Base-by-base conservation (phyloP, 768 basidiomycete genomes). In the Calocybe gangraenosa region DNA sequence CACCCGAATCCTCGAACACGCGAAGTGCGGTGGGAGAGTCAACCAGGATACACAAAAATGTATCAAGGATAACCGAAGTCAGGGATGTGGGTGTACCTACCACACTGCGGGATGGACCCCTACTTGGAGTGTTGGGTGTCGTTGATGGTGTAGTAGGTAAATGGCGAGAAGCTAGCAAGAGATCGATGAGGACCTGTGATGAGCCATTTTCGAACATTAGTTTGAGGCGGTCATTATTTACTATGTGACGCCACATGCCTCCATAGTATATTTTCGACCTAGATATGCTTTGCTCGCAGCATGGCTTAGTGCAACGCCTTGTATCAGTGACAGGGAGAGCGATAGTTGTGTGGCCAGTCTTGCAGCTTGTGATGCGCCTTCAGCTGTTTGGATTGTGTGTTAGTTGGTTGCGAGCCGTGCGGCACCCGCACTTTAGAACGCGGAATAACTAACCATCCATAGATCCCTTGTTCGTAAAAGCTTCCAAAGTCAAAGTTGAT, bases 31-130 rank as follows among this genome's bases (percentile, higher is more conserved):
- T 54, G 0, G 89, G 75, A 1, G 87, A 81, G 61, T 97, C 94
- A 11, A 95, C 94, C n/a, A 97, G 72, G 22, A 92, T 74, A 52
- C 89, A 92, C 14, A 93, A 70, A 3, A 97, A 65, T 0, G 91
- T 90, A 57, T 97, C 94, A 15, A 97, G 70, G 7, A 89, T 70
- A 8, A 76, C 69, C 2, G 87, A 86, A 2, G 87, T 80, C n/a
- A 94, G 73, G 44, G 78, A 70, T 9, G 65, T 56, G 30, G 67
- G 34, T 20, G 53, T 28, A 2, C 59, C 40, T 23, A 55, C 40
- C 14, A 48, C 47, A 48, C 51, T 44, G 3, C 50, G 57, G 31
- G 46, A 48, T 19, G 53, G 40, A 42, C 56, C 55, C 28, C 58
- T 42, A 11, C 53, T 56, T 18, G 63, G 42, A 6, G 52, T 54